Base-by-base conservation (phyloP, 768 basidiomycete genomes). In the Asterophora parasitica region DNA sequence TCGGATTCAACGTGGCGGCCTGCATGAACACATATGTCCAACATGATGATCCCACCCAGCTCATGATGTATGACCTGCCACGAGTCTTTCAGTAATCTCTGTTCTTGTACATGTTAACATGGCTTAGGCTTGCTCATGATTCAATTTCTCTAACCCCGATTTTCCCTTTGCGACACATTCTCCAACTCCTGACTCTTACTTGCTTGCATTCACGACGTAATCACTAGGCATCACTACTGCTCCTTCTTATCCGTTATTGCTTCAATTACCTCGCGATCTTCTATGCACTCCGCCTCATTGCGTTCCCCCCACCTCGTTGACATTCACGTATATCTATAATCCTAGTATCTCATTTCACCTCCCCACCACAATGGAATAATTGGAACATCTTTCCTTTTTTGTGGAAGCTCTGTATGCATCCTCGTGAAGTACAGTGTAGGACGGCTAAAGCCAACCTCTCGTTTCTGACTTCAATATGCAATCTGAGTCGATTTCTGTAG, bases 1-100 rank as follows among this genome's bases (percentile, higher is more conserved):
- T 59, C 70, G n/a, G 64, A 58, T 48, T 43, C 58, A 37, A 54
- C 64, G 46, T 73, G 65, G 74, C 61, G 67, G 35, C 69, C 66
- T 55, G 66, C 63, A 51, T 74, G 66, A 73, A 19, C 47, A 44
- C 46, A 52, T 52, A 48, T 59, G 41, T 36, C 20, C 37, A 26
- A 16, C 31, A 37, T 36, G 31, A 11, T n/a, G 30, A 49, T 46
- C 42, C 47, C 47, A 44, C 42, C 50, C 42, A 34, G 54, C 48
- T 40, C 42, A 44, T 40, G 51, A 36, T 16, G 45, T 46, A 32
- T 30, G 43, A 49, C 34, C 30, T 35, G 33, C 49, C 39, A 51
- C 15, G 37, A 44, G 27, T 38, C 49, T 50, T 52, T 57, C 43
- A 40, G 50, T 40, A 40, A 47, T 35, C 41, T 10, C 27, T 28